Base-by-base conservation (phyloP, 768 basidiomycete species). In the Macrolepiota fuliginosa region DNA sequence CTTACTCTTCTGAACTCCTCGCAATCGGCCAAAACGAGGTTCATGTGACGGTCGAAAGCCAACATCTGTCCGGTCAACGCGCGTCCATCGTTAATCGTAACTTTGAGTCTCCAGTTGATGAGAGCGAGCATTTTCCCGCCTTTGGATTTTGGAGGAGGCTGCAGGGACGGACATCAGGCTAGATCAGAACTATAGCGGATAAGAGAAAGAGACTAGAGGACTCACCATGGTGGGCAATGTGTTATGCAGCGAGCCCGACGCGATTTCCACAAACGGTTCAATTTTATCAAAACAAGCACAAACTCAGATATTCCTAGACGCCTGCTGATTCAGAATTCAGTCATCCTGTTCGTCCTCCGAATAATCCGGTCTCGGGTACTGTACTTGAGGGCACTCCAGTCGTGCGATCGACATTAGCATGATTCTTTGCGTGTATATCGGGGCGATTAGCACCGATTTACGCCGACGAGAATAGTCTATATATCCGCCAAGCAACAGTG, bases 21-120 rank as follows among this genome's bases (percentile, higher is more conserved):
- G 71, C 96, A 98, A 68, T 98, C 97, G 15, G 96, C 95, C 58
- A 99, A 79, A 49, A 99, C 97, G 68, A 99, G 82, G 78, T 99
- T 99, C 97, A 98, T 99, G 77, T 99, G 97, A 71, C 92, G 90
- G 80, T 99, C 97, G 74, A 98, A 99, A 56, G 97, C 97, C 74
- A 99, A 90, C 93, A 98, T 97, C 79, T 98, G 97, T 45, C 97
- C 97, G 50, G 92, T 94, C 69, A 98, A 80, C 60, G 91, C 86
- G 74, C 97, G 92, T 63, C 95, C 95, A 76, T 99, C 97, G 88
- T 90, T 97, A 77, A 98, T 89, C 62, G 95, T 97, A 62, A 98
- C 89, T 78, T 92, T 96, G 67, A 99, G 85, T 76, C 96, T 83
- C 92, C 96, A 98, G 79, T 98, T 95, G 81, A 99, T 87, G 79